These are phyloP conservation scores for Zalerion maritima DNA, from an alignment of 495 filamentous ascomycete genomes.

Conservation along the genomic window DNA sequence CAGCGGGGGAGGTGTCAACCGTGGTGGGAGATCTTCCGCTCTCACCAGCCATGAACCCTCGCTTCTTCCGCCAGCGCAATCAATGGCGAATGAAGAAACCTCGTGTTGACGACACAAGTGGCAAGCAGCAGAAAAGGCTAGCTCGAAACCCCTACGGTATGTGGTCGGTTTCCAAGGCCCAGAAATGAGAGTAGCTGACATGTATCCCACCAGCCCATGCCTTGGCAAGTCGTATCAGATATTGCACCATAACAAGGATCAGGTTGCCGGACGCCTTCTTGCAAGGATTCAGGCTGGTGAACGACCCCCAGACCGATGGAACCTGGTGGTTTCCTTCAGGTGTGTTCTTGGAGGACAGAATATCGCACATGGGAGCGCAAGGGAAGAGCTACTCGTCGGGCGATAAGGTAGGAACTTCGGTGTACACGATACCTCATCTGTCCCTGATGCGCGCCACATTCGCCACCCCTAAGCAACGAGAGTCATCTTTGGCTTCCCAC, in stretches of 20 bases:
- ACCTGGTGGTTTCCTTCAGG: conserved; percentile 46
- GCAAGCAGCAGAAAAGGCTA: conserved; percentile 36
- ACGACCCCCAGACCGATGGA: conserved; percentile 37
- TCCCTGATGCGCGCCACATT: conserved; percentile 4
- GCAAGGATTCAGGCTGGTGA: conserved; percentile 42
- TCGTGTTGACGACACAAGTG: conserved; percentile 13
- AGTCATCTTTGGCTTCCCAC: conserved; percentile 1
- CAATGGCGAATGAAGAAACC: conserved; percentile 16
- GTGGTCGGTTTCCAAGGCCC: conserved; percentile 10
- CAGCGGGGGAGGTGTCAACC: conserved; percentile 23
- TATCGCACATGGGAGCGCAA: conserved; percentile 5
- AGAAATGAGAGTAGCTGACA: conserved; percentile 14
- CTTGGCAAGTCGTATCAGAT: conserved; percentile 50
- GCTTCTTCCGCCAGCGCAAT: conserved; percentile 20
- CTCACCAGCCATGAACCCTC: conserved; percentile 38
- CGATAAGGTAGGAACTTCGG: conserved; percentile 1
- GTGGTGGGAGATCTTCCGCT: conserved; percentile 25
- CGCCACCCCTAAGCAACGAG: conserved; percentile 3
- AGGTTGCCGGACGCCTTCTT: conserved; percentile 50
- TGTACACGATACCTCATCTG: neutral
- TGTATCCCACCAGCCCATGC: conserved; percentile 31
- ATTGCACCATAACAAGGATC: conserved; percentile 40
- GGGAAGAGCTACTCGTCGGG: conserved; percentile 15
- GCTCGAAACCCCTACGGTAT: conserved; percentile 46
- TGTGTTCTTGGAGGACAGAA: conserved; percentile 12